Evolutionary conservation across 148 eudicot species (phyloP), one percentile per base, ranked within the genome.

Genomic region (Camellia granthamiana): DNA sequence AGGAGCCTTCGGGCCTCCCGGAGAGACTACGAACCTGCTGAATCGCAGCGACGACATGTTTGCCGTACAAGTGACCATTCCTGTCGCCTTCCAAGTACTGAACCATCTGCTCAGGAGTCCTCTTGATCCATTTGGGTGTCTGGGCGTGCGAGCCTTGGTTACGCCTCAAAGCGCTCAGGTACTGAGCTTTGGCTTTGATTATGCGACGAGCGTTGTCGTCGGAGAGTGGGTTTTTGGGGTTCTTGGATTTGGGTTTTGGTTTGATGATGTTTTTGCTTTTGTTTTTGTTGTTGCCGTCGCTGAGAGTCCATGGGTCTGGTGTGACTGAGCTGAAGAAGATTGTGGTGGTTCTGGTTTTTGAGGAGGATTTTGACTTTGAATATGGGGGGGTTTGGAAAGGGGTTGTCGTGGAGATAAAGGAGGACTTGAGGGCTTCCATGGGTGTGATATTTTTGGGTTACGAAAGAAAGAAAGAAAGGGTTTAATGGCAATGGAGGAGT

Each of bases 161-260:
- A 7, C 94, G 87, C 69, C 92, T 79, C 86, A 88, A 77, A 0
- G 54, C 78, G 81, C 90, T 88, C 76, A 90, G 69, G 72, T 92
- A 89, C 4, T 79, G 85, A 4, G 96, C 94, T 72, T 93, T 93
- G 18, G 88, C 81, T 19, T 90, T 93, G 85, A 93, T 91, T 4
- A 95, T 91, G 47, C 97, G 88, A 16, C 97, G 93, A 21, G 97
- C 94, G 79, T 93, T 88, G 87, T 93, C 94, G 84, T 95, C 96
- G 21, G 97, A 84, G 30, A 91, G 90, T 1, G 90, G 91, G 81
- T 89, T 91, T 70, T 91, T 91, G 42, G 93, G 89, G 87, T 90
- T 84, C 78, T 88, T 92, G 43, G 92, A 90, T 23, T 78, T 90
- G 84, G 95, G 97, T 77, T 90, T 90, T 15, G 95, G 94, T 15